Conservation (phyloP, 352 stramenopile genomes). For the Albugo laibachii region DNA sequence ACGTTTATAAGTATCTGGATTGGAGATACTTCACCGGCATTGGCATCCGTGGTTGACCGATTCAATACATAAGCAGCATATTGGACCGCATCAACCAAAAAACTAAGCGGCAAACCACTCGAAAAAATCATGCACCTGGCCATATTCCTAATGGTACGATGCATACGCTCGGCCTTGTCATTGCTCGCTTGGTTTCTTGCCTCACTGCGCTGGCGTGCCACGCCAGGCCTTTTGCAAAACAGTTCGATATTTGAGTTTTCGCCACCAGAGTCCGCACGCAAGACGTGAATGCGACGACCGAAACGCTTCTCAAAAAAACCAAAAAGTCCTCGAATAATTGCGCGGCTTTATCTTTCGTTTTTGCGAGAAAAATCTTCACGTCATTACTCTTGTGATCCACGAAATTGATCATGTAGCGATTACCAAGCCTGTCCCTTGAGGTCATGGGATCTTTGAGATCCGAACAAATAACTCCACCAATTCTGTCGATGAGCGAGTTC, state of each 20-base stretch:
- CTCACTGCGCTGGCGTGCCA: constrained; percentile 10
- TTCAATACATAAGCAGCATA: too few species aligned
- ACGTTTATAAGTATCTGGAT: too few species aligned
- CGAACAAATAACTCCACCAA: neutral
- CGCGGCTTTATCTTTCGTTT: too few species aligned
- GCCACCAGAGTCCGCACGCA: constrained; percentile 1
- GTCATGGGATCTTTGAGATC: constrained; percentile 2
- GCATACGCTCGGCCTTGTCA: constrained; percentile 16
- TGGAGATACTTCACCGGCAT: too few species aligned
- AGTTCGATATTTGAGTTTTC: constrained; percentile 13
- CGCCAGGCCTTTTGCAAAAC: constrained; percentile 9
- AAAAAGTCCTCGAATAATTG: neutral
- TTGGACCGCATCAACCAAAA: too few species aligned
- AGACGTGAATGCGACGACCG: neutral
- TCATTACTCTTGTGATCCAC: constrained; percentile 6
- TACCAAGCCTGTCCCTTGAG: neutral
- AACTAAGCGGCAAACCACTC: constrained; percentile 8
- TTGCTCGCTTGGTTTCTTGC: constrained; percentile 14
- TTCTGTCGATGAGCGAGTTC: constrained; percentile 4
- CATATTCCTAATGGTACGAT: constrained; percentile 14
- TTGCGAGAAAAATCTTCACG: constrained; percentile 2
- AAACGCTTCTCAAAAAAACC: neutral
- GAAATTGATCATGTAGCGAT: constrained; percentile 8
- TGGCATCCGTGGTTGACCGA: too few species aligned
- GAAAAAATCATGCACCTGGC: constrained; percentile 13